phyloP scores from a whole-genome alignment of 768 basidiomycete genomes.

The Leccinum boreale region DNA sequence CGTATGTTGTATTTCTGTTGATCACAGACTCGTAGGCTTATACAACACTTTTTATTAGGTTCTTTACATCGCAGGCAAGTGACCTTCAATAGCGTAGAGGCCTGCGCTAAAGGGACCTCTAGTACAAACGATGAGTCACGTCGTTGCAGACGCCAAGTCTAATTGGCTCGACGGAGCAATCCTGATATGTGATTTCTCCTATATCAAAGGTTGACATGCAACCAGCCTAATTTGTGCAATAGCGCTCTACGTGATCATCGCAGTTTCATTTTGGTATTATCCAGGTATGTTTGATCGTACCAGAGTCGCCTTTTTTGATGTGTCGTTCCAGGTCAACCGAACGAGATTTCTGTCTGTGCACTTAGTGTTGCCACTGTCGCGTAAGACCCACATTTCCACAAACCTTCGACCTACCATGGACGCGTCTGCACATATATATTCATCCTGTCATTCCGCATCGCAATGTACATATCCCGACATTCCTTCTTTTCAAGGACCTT shows the following conservation, averaged over 20 bases:
- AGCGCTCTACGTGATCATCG: constrained; percentile 73
- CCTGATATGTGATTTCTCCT: constrained; percentile 55
- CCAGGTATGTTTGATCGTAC: constrained; percentile 26
- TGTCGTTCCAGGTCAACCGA: constrained; percentile 23
- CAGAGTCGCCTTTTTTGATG: background rate
- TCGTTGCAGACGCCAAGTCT: constrained; percentile 75
- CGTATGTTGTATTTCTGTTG: constrained; percentile 31
- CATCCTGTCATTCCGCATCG: constrained; percentile 6
- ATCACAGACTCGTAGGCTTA: constrained; percentile 7
- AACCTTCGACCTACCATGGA: constrained; percentile 5
- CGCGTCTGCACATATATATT: background rate
- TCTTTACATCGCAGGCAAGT: constrained; percentile 36
- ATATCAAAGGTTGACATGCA: no score
- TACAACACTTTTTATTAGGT: constrained; percentile 18
- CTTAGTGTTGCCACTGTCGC: background rate
- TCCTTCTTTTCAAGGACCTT: constrained; percentile 13
- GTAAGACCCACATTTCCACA: background rate
- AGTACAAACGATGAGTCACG: constrained; percentile 84
- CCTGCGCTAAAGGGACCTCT: constrained; percentile 6
- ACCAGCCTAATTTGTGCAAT: constrained; percentile 2
- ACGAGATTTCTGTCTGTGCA: constrained; percentile 15
- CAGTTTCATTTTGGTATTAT: constrained; percentile 65
- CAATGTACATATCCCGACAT: constrained; percentile 11
- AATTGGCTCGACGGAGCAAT: constrained; percentile 83
- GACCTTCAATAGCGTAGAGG: constrained; percentile 34